Evolutionary conservation across 352 stramenopile species (phyloP).

Genomic region (Globisporangium viniferum): DNA sequence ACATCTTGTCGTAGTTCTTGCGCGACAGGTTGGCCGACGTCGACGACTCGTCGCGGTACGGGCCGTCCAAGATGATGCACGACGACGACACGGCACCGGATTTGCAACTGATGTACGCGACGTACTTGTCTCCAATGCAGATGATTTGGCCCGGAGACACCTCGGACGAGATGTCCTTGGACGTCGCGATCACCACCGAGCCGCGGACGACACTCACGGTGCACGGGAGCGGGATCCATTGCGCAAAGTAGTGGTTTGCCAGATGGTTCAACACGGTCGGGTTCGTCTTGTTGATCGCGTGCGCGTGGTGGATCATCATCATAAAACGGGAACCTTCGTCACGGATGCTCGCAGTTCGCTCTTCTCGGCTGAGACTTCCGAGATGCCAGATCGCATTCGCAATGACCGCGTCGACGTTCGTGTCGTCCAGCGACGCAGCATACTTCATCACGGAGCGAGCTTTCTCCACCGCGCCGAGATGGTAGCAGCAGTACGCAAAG

Average conservation of each 20-base stretch:
- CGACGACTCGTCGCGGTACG: constrained; percentile 75
- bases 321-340: constrained; percentile 90
- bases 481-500: constrained; percentile 96
- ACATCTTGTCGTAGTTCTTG: constrained; percentile 91
- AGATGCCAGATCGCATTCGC: constrained; percentile 92
- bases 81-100: constrained; percentile 59
- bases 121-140: constrained; percentile 92
- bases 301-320: constrained; percentile 90
- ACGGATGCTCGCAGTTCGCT: constrained; percentile 71
- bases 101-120: constrained; percentile 80
- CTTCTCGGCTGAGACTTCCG: constrained; percentile 69
- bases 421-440: constrained; percentile 78
- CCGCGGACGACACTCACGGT: constrained; percentile 82
- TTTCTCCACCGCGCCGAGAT: constrained; percentile 89
- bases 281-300: constrained; percentile 86
- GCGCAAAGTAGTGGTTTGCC: constrained; percentile 98
- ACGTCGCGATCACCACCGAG: constrained; percentile 81
- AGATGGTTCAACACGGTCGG: constrained; percentile 95
- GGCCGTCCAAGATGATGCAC: constrained; percentile 68
- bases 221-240: constrained; percentile 92
- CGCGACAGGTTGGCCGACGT: constrained; percentile 61
- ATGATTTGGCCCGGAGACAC: constrained; percentile 91
- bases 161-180: constrained; percentile 85
- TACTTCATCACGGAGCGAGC: constrained; percentile 83
- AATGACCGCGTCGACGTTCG: constrained; percentile 94